These are phyloP conservation scores for Nymphaea thermarum DNA, from an alignment of 164 flowering plant genomes.

Conservation along the genomic window DNA sequence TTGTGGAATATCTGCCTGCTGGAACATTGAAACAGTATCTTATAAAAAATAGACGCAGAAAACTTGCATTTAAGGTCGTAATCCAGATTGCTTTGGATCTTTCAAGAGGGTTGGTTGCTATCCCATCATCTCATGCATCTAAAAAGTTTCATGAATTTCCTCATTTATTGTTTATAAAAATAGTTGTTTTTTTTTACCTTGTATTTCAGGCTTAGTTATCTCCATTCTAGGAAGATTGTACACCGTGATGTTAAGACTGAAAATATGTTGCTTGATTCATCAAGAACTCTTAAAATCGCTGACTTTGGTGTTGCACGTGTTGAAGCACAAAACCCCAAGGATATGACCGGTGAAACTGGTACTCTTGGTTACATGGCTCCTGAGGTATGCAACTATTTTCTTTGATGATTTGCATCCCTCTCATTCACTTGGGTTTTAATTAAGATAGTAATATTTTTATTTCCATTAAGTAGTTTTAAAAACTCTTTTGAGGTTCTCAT, in stretches of 20 bases:
- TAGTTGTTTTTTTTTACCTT: not conserved
- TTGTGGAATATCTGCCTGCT: slow-evolving; percentile 80
- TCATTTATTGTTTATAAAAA: too few relatives aligned
- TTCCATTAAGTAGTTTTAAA: too few relatives aligned
- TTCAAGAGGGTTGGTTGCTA: slow-evolving; percentile 14
- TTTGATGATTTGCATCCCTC: too few relatives aligned
- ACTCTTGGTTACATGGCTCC: slow-evolving; percentile 98
- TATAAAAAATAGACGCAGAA: slow-evolving; percentile 11
- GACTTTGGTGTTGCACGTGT: slow-evolving; percentile 95
- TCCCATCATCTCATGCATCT: not conserved
- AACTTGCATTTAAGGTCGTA: slow-evolving; percentile 16
- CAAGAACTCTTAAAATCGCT: slow-evolving; percentile 56
- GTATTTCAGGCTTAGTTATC: slow-evolving; percentile 55
- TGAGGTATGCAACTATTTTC: slow-evolving; percentile 35
- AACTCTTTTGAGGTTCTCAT: too few relatives aligned
- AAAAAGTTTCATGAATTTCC: not conserved
- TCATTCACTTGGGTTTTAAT: too few relatives aligned
- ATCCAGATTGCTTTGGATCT: slow-evolving; percentile 20
- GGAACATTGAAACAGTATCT: slow-evolving; percentile 50
- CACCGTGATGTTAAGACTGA: slow-evolving; percentile 88
- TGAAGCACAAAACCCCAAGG: slow-evolving; percentile 79
- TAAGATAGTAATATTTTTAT: too few relatives aligned
- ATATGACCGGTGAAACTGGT: slow-evolving; percentile 91
- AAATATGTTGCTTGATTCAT: slow-evolving; percentile 54
- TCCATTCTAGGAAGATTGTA: slow-evolving; percentile 73